phyloP scores from a whole-genome alignment of 495 filamentous ascomycete genomes.

The Pseudoneurospora amorphoporcata region DNA sequence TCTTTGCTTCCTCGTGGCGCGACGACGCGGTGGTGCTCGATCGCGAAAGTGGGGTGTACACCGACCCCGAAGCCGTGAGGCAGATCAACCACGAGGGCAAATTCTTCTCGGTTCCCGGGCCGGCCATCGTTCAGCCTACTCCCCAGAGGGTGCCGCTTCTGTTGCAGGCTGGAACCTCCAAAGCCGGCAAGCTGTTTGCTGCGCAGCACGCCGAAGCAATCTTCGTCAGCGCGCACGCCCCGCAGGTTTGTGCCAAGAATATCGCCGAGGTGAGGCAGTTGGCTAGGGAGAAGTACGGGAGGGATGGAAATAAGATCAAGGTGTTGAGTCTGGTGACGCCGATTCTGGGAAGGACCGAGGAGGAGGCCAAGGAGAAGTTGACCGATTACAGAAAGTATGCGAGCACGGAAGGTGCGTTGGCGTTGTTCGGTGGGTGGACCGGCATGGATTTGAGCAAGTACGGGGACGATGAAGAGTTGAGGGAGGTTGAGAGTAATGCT shows the following conservation, averaged over 20 bases:
- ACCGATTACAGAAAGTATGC: constrained; percentile 40
- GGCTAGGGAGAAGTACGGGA: constrained; percentile 31
- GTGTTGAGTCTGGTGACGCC: constrained; percentile 36
- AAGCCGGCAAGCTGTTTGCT: constrained; percentile 52
- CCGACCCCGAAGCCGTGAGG: constrained; percentile 46
- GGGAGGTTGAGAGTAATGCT: constrained; percentile 53
- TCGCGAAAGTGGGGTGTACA: constrained; percentile 45
- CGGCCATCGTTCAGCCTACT: constrained; percentile 53
- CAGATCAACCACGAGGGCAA: constrained; percentile 58
- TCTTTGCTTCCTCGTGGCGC: constrained; percentile 59
- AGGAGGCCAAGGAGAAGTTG: constrained; percentile 43
- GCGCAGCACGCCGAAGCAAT: constrained; percentile 53
- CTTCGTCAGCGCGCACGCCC: constrained; percentile 41
- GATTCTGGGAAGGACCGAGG: constrained; percentile 43
- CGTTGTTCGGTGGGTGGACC: constrained; percentile 54
- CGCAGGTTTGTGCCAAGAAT: constrained; percentile 29
- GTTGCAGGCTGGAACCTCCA: constrained; percentile 55
- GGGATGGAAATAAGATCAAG: constrained; percentile 43
- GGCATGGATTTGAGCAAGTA: constrained; percentile 45
- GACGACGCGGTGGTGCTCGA: constrained; percentile 54
- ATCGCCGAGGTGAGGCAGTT: constrained; percentile 42
- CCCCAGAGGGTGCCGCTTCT: constrained; percentile 58
- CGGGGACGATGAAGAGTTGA: constrained; percentile 46
- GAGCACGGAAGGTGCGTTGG: constrained; percentile 46
- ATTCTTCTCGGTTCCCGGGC: constrained; percentile 55